A percentile compares a stretch with the other conserved stretches of the same genome.
phyloP scores from a whole-genome alignment of 495 filamentous ascomycete species.

The Parathielavia appendiculata region DNA sequence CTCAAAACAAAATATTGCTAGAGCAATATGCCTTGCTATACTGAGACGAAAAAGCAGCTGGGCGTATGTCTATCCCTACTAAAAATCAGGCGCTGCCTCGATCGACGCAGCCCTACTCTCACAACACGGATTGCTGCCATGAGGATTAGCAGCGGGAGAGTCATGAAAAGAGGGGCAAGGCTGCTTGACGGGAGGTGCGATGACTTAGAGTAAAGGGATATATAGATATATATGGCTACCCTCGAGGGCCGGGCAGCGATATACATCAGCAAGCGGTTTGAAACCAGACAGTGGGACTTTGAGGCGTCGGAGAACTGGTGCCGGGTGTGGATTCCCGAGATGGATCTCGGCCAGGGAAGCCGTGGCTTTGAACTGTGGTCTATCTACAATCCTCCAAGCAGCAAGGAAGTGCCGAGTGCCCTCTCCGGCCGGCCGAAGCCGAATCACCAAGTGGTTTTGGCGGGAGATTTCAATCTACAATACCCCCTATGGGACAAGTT shows the following conservation, averaged over 20 bases:
- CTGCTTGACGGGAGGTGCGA: no score
- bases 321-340: neutral
- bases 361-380: neutral
- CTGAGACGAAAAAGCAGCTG: no score
- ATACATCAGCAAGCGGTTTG: neutral
- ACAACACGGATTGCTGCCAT: no score
- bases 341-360: neutral
- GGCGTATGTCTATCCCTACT: no score
- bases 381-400: neutral
- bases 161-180: no score
- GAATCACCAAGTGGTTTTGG: neutral
- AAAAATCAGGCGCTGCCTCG: no score
- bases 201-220: no score
- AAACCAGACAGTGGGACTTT: conserved; percentile 1
- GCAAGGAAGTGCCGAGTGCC: neutral
- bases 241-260: conserved; percentile 5
- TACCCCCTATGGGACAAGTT: conserved; percentile 2
- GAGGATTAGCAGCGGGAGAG: no score
- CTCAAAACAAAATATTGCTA: no score
- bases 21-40: no score
- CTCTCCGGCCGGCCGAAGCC: neutral
- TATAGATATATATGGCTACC: no score
- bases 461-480: conserved; percentile 6
- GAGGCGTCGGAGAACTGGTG: neutral
- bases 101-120: no score